Evolutionary conservation across 257 asterid species (phyloP), one percentile per base, ranked within the genome.

Genomic region (Anisodus tanguticus): DNA sequence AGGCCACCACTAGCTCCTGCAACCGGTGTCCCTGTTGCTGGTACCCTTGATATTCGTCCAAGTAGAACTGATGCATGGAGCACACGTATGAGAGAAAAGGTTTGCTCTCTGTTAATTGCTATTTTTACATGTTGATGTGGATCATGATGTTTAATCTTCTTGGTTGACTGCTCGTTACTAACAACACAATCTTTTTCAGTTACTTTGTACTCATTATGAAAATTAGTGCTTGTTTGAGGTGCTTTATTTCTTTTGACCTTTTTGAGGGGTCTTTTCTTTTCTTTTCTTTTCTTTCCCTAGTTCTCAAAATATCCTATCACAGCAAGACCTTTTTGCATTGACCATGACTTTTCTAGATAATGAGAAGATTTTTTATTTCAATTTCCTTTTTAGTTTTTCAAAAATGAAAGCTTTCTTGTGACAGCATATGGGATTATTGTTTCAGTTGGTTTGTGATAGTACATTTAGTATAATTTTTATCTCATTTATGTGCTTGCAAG

Each of bases 11-110:
- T 81, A 53, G 51, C 6, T 88, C 95, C 98, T 41, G 91, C 97
- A 55, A 82, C 97, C 8, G 97, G 96, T 76, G 94, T 70, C 82
- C 95, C 99, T 82, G 96, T 86, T 86, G 85, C 93, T 83, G 94
- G 90, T 85, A 82, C 93, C 62, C 92, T 91, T 74, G 99, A 97
- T 83, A 92, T 92, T 31, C 99, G 97, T 85, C 94, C 98, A 10
- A 95, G 96, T 83, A 92, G 98, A 86, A 97, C 86, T 60, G 99
- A 97, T 86, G 98, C 99, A 79, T 97, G 99, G 99, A 97, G 99
- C 85, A 83, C 96, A 68, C 98, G 99, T 45, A 97, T 97, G 98
- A 89, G 97, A 88, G 98, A 95, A 86, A 97, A 97, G 99, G 99
- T 94, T 83, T 62, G 82, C 47, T 55, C 22, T 78, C 49, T 66